Conservation (phyloP, 2,329 filamentous ascomycete genomes). For the Ascomycota sp. region DNA sequence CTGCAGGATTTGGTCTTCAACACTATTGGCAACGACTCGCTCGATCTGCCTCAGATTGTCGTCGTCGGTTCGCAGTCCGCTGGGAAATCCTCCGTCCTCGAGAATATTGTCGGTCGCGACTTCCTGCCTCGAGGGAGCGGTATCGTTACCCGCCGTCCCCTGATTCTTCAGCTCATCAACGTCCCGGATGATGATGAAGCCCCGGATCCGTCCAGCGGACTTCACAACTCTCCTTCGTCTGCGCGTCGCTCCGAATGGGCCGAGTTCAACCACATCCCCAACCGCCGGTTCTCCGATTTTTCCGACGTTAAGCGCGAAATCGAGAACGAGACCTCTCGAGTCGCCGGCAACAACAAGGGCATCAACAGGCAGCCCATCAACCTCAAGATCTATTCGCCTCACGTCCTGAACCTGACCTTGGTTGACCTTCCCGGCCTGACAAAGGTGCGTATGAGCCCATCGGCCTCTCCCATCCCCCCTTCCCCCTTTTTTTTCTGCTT, state of each 20-base stretch:
- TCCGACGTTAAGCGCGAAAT: conserved; percentile 88
- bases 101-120: conserved; percentile 96
- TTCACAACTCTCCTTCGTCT: conserved; percentile 60
- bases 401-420: conserved; percentile 87
- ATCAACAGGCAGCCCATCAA: conserved; percentile 97
- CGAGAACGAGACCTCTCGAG: conserved; percentile 85
- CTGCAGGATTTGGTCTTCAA: conserved; percentile 98
- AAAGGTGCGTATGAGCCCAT: conserved; percentile 38
- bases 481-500: conserved; percentile 4
- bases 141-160: conserved; percentile 81
- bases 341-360: conserved; percentile 87
- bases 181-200: conserved; percentile 57
- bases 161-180: conserved; percentile 97
- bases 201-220: conserved; percentile 42
- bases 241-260: conserved; percentile 56
- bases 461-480: neutral
- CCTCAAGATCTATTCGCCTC: conserved; percentile 92
- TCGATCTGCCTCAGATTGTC: conserved; percentile 95
- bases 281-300: conserved; percentile 79
- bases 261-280: conserved; percentile 89
- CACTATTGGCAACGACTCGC: conserved; percentile 95
- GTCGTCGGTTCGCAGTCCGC: conserved; percentile 97
- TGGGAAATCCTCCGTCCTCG: conserved; percentile 93
- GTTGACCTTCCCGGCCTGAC: conserved; percentile 92
- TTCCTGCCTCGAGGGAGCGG: conserved; percentile 91